Conservation (phyloP, 768 basidiomycete genomes). For the Polyporus arcularius region DNA sequence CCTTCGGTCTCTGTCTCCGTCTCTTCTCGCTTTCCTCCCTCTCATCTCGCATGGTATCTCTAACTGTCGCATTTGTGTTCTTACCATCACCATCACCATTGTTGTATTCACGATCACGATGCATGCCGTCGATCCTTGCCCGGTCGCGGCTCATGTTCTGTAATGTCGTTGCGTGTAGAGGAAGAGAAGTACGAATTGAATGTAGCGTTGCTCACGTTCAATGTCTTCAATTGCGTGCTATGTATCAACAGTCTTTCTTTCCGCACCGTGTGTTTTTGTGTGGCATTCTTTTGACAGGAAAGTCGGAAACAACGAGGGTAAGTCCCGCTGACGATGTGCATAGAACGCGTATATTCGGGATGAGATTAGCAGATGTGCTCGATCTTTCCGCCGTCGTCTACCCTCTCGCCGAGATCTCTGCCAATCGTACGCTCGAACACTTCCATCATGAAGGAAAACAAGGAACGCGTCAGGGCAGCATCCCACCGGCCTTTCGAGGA, state of each 20-base stretch:
- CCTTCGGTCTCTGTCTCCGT: slow-evolving; percentile 32
- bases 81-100: slow-evolving; percentile 29
- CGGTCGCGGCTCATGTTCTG: slow-evolving; percentile 34
- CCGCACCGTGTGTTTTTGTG: background rate
- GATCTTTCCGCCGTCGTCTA: slow-evolving; percentile 43
- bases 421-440: slow-evolving; percentile 88
- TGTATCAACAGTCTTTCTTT: background rate
- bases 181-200: slow-evolving; percentile 35
- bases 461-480: slow-evolving; percentile 78
- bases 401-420: slow-evolving; percentile 77
- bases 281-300: too few species aligned
- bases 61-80: slow-evolving; percentile 35
- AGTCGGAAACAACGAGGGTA: too few species aligned
- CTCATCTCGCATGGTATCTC: slow-evolving; percentile 40
- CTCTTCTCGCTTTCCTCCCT: slow-evolving; percentile 45
- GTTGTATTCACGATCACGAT: slow-evolving; percentile 40
- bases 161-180: slow-evolving; percentile 29
- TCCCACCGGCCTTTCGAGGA: slow-evolving; percentile 95
- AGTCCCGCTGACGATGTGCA: background rate
- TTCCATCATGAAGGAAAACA: slow-evolving; percentile 90
- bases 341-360: background rate
- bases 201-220: slow-evolving; percentile 24
- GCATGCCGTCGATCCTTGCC: slow-evolving; percentile 29
- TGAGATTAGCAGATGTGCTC: slow-evolving; percentile 75
- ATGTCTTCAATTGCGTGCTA: slow-evolving; percentile 6